Conservation (phyloP, 2,329 filamentous ascomycete species). For the Colletotrichum horii region DNA sequence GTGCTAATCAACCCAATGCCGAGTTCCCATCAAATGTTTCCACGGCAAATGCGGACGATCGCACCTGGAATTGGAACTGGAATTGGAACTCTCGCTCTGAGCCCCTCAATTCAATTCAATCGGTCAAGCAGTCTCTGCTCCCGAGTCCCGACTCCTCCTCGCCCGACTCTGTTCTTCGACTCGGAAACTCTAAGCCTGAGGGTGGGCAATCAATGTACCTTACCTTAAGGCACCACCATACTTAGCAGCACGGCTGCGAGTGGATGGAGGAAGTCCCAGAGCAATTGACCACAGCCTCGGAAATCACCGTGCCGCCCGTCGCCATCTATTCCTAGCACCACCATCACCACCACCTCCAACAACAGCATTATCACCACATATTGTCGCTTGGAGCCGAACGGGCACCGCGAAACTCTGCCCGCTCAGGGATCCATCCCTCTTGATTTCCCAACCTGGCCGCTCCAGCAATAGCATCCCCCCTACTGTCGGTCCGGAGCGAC, state of each 20-base stretch:
- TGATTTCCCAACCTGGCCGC: neutral
- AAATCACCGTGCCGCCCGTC: neutral
- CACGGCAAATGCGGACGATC: neutral
- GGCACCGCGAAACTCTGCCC: neutral
- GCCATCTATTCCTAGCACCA: conserved; percentile 10
- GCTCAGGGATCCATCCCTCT: neutral
- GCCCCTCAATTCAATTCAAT: neutral
- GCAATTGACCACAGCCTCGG: neutral
- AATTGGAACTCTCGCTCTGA: neutral
- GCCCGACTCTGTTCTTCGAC: neutral
- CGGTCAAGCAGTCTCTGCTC: neutral
- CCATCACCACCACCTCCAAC: neutral
- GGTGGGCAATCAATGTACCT: neutral
- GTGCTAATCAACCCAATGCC: conserved; percentile 7
- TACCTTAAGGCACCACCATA: neutral
- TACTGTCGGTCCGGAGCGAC: neutral
- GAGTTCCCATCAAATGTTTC: neutral
- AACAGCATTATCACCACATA: neutral
- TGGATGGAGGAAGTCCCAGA: neutral
- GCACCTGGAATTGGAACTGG: neutral
- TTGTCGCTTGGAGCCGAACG: neutral
- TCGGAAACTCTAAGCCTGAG: neutral
- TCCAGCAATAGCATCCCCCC: neutral
- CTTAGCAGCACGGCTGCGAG: neutral
- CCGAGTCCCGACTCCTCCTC: neutral